Percentiles rank a stretch among this genome's conserved stretches.
Conservation (phyloP, 768 basidiomycete species). For the Dacryopinax spathularia region DNA sequence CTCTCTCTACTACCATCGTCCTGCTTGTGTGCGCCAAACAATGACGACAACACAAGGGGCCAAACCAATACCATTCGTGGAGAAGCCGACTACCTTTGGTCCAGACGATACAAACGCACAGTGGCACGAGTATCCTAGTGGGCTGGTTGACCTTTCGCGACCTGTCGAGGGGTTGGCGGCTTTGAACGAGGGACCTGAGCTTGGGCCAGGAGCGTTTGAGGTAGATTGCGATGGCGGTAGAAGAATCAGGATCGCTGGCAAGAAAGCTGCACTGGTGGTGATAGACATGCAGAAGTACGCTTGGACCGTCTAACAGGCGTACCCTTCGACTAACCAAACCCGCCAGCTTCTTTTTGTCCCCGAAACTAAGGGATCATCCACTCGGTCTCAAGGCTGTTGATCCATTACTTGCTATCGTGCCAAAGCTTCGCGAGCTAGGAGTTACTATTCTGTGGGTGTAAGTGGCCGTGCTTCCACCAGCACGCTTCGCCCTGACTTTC, state of each 20-base stretch:
- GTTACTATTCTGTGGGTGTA: background rate
- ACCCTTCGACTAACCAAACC: background rate
- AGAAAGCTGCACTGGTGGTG: background rate
- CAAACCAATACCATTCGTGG: background rate
- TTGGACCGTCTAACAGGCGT: too few species aligned
- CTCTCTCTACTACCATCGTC: background rate
- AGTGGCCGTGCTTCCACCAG: background rate
- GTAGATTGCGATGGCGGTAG: background rate
- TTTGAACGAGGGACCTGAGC: background rate
- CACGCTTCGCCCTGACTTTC: background rate
- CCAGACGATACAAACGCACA: background rate
- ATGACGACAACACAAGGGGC: background rate
- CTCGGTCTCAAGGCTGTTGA: background rate
- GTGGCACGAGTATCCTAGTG: background rate
- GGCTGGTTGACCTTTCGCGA: background rate
- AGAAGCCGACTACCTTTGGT: background rate
- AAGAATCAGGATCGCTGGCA: background rate
- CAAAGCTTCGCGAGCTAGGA: background rate
- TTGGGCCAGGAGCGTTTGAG: background rate
- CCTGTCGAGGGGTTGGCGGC: background rate
- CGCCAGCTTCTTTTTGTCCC: background rate
- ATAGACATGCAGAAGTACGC: background rate
- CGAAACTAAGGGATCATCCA: background rate
- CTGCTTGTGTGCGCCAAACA: background rate
- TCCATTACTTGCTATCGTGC: background rate